phyloP scores from a whole-genome alignment of 2,329 filamentous ascomycete genomes.

The Didymella pinodella region DNA sequence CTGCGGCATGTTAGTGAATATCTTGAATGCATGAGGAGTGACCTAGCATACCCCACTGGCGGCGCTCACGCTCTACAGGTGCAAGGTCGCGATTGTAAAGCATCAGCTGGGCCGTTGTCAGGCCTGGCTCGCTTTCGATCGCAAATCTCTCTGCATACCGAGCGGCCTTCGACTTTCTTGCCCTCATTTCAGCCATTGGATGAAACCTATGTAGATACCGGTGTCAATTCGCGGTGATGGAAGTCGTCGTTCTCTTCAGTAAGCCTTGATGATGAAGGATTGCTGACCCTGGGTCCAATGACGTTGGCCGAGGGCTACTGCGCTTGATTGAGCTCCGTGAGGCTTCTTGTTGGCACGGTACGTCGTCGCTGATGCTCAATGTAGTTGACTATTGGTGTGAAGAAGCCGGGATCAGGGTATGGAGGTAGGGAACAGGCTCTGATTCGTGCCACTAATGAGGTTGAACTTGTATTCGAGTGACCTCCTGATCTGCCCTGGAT shows the following conservation, averaged over 20 bases:
- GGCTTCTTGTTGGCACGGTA: slow-evolving; percentile 29
- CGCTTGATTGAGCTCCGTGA: slow-evolving; percentile 20
- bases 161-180: slow-evolving; percentile 49
- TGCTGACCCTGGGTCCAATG: slow-evolving; percentile 39
- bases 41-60: slow-evolving; percentile 72
- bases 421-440: slow-evolving; percentile 12
- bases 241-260: slow-evolving; percentile 32
- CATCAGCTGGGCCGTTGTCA: slow-evolving; percentile 83
- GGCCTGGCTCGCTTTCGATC: slow-evolving; percentile 76
- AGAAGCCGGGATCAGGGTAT: slow-evolving; percentile 7
- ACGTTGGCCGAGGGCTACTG: slow-evolving; percentile 35
- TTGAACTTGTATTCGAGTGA: slow-evolving; percentile 18
- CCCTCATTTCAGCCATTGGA: slow-evolving; percentile 57
- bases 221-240: slow-evolving; percentile 28
- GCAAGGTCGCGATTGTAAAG: slow-evolving; percentile 86
- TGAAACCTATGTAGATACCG: slow-evolving; percentile 10
- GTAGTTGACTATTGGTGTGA: slow-evolving; percentile 17
- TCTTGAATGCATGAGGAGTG: too few species aligned
- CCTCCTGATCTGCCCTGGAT: slow-evolving; percentile 9
- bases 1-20: slow-evolving; percentile 2
- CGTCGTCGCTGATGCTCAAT: slow-evolving; percentile 32
- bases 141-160: slow-evolving; percentile 66
- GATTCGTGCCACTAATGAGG: slow-evolving; percentile 7
- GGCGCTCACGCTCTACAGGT: slow-evolving; percentile 74
- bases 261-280: slow-evolving; percentile 34